phyloP scores from a whole-genome alignment of 2,329 filamentous ascomycete species.

The Colletotrichum sansevieriae region DNA sequence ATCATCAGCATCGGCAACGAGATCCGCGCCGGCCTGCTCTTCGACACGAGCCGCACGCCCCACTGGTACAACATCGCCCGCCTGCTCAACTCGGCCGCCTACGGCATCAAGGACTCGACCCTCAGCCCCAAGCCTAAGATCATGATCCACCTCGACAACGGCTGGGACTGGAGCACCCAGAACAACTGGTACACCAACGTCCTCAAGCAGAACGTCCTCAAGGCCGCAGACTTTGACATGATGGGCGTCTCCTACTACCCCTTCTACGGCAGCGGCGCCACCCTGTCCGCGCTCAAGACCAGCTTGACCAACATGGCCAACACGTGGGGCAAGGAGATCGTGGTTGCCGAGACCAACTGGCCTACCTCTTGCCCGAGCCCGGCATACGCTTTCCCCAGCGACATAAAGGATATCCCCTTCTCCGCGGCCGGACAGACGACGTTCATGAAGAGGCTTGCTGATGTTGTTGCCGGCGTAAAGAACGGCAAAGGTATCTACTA shows the following conservation, averaged over 20 bases:
- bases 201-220: slow-evolving; percentile 63
- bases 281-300: slow-evolving; percentile 66
- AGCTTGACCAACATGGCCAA: slow-evolving; percentile 70
- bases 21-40: slow-evolving; percentile 76
- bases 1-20: slow-evolving; percentile 82
- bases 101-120: slow-evolving; percentile 73
- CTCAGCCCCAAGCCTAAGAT: slow-evolving; percentile 72
- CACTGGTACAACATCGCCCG: slow-evolving; percentile 71
- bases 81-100: slow-evolving; percentile 73
- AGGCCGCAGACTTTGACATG: slow-evolving; percentile 72
- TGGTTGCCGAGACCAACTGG: slow-evolving; percentile 81
- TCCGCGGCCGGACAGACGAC: slow-evolving; percentile 72
- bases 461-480: slow-evolving; percentile 64
- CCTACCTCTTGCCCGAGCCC: slow-evolving; percentile 73
- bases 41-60: slow-evolving; percentile 70
- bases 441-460: slow-evolving; percentile 72
- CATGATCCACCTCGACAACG: slow-evolving; percentile 81
- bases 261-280: slow-evolving; percentile 73
- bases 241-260: slow-evolving; percentile 82
- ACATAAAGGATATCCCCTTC: slow-evolving; percentile 71
- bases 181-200: slow-evolving; percentile 74
- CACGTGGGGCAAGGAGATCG: slow-evolving; percentile 73
- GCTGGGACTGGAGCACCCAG: slow-evolving; percentile 78
- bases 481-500: slow-evolving; percentile 75
- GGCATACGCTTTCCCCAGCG: slow-evolving; percentile 69